phyloP scores from a whole-genome alignment of 106 monocot genomes.

The Dendrobium officinale region DNA sequence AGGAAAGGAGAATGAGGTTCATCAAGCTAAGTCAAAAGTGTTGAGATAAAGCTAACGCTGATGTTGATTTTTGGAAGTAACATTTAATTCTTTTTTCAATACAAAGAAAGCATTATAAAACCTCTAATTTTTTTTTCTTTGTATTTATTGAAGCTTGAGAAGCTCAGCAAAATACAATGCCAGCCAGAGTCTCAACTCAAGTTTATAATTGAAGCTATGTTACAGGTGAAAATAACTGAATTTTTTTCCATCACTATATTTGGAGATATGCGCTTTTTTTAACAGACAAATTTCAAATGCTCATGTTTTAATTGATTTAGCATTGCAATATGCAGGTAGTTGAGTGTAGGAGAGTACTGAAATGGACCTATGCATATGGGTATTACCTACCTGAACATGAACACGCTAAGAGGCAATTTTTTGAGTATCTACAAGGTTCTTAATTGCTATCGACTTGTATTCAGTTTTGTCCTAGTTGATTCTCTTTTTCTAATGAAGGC shows the following conservation, averaged over 20 bases:
- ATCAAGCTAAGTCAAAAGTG: not conserved
- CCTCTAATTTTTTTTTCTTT: not conserved
- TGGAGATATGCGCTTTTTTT: not conserved
- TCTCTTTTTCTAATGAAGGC: not conserved
- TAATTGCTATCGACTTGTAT: not conserved
- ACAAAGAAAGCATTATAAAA: not conserved
- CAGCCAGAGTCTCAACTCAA: slow-evolving; percentile 76
- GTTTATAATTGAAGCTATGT: slow-evolving; percentile 73
- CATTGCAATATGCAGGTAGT: slow-evolving; percentile 52
- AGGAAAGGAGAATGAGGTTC: not conserved
- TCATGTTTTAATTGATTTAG: not conserved
- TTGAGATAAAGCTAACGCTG: not conserved
- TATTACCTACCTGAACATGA: slow-evolving; percentile 80
- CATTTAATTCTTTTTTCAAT: not conserved
- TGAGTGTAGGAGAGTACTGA: slow-evolving; percentile 78
- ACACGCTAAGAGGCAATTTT: slow-evolving; percentile 70
- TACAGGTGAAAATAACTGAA: slow-evolving; percentile 34
- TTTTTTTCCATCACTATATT: not conserved
- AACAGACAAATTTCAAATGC: not conserved
- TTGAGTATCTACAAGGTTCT: slow-evolving; percentile 88
- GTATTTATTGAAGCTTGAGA: slow-evolving; percentile 54
- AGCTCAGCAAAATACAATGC: slow-evolving; percentile 59
- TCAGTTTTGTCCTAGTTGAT: not conserved
- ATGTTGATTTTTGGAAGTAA: not conserved
- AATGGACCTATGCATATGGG: slow-evolving; percentile 92